A percentile compares a stretch with the other conserved stretches of the same genome.
Conservation (phyloP, 176 grass and related monocot genomes). For the Pontederia crassipes region DNA sequence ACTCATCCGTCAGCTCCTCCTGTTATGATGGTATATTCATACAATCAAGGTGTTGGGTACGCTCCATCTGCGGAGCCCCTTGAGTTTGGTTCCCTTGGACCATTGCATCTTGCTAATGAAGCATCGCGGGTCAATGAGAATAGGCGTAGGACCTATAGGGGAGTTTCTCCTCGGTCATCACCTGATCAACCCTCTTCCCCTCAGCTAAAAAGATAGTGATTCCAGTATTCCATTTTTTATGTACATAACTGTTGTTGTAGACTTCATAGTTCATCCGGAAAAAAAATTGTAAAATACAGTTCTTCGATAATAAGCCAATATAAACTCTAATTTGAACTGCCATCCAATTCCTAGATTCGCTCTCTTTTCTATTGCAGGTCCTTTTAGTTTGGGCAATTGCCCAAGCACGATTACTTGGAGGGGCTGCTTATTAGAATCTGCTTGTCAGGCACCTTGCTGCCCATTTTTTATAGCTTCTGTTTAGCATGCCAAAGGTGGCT, state of each 20-base stretch:
- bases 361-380: too few species aligned
- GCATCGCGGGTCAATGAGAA: slow-evolving; percentile 29
- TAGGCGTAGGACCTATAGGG: slow-evolving; percentile 36
- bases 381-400: too few species aligned
- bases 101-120: slow-evolving; percentile 26
- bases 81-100: slow-evolving; percentile 65
- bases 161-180: slow-evolving; percentile 50
- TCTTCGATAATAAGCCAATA: slow-evolving; percentile 6
- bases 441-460: too few species aligned
- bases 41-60: slow-evolving; percentile 32
- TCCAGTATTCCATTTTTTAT: neutral
- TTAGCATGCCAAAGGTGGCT: too few species aligned
- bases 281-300: slow-evolving; percentile 5
- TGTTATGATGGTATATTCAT: slow-evolving; percentile 49
- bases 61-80: slow-evolving; percentile 37
- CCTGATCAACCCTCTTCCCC: slow-evolving; percentile 73
- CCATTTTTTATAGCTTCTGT: too few species aligned
- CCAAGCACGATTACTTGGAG: too few species aligned
- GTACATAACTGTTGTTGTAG: slow-evolving; percentile 11
- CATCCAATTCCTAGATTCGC: too few species aligned
- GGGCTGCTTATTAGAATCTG: too few species aligned
- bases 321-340: neutral
- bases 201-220: slow-evolving; percentile 38
- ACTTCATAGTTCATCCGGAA: neutral
- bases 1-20: slow-evolving; percentile 21